Evolutionary conservation across 495 filamentous ascomycete genomes (phyloP).

Genomic region (Lophium mytilinum): DNA sequence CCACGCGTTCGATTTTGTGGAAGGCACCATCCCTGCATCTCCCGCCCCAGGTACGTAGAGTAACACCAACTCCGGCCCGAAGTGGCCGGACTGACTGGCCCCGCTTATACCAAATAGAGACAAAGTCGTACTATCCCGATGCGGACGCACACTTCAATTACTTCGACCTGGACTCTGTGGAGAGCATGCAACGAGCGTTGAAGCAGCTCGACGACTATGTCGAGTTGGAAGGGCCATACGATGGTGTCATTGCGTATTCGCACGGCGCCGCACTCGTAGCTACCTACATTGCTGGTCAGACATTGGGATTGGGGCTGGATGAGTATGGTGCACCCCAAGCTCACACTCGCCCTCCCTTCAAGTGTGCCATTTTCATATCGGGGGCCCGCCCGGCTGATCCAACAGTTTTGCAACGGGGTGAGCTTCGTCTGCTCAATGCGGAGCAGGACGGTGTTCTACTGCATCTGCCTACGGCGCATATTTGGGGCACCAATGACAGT

Average conservation of each 20-base stretch:
- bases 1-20: conserved; percentile 34
- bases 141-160: conserved; percentile 20
- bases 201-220: conserved; percentile 21
- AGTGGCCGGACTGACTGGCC: too few species aligned
- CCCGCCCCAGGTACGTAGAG: conserved; percentile 19
- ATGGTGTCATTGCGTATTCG: conserved; percentile 35
- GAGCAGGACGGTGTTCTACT: conserved; percentile 4
- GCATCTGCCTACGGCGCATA: conserved; percentile 30
- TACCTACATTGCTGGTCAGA: conserved; percentile 18
- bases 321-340: too few species aligned
- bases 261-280: conserved; percentile 25
- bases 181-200: conserved; percentile 13
- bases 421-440: conserved; percentile 3
- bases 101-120: too few species aligned
- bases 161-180: conserved; percentile 14
- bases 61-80: neutral
- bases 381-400: conserved; percentile 11
- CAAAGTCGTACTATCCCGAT: conserved; percentile 1
- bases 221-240: conserved; percentile 31
- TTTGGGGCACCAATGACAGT: conserved; percentile 29
- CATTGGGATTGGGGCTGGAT: neutral
- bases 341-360: conserved; percentile 19
- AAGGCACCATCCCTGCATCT: conserved; percentile 25
- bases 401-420: conserved; percentile 2
- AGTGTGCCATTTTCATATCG: conserved; percentile 29